Conservation (phyloP, 306 rosid genomes). For the Calophaca sinica region DNA sequence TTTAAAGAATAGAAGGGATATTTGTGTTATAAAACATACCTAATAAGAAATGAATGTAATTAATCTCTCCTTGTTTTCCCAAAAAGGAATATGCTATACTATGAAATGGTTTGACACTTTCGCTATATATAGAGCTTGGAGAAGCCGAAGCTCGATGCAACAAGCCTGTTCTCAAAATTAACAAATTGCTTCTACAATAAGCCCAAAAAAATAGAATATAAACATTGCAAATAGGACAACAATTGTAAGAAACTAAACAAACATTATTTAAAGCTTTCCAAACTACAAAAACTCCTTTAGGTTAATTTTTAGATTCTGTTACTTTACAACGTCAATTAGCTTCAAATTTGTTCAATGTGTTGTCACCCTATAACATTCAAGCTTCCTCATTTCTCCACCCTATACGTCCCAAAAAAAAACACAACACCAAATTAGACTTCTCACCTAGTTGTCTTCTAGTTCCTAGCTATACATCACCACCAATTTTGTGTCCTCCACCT, state of each 20-base stretch:
- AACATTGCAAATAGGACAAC: not conserved
- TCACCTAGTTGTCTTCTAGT: slow-evolving; percentile 3
- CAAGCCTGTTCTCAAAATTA: not conserved
- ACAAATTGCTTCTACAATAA: slow-evolving; percentile 7
- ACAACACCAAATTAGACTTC: slow-evolving; percentile 40
- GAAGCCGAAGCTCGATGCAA: not conserved
- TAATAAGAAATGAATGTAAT: slow-evolving; percentile 3
- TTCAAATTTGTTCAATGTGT: slow-evolving; percentile 25
- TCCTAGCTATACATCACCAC: not conserved
- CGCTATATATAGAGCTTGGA: not conserved
- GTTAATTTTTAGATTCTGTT: slow-evolving; percentile 11
- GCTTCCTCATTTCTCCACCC: slow-evolving; percentile 38
- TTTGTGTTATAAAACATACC: not conserved
- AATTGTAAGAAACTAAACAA: not conserved
- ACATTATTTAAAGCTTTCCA: not conserved
- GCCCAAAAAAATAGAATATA: not conserved
- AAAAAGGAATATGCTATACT: not conserved
- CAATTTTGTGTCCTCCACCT: not conserved
- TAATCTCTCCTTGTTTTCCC: not conserved
- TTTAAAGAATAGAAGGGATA: not conserved
- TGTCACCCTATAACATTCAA: slow-evolving; percentile 15
- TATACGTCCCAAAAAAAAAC: slow-evolving; percentile 38
- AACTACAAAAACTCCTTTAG: not conserved
- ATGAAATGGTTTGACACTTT: not conserved
- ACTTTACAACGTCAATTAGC: slow-evolving; percentile 22